Conservation (phyloP, 1,284 basidiomycete genomes). For the Exobasidium cylindrosporum region DNA sequence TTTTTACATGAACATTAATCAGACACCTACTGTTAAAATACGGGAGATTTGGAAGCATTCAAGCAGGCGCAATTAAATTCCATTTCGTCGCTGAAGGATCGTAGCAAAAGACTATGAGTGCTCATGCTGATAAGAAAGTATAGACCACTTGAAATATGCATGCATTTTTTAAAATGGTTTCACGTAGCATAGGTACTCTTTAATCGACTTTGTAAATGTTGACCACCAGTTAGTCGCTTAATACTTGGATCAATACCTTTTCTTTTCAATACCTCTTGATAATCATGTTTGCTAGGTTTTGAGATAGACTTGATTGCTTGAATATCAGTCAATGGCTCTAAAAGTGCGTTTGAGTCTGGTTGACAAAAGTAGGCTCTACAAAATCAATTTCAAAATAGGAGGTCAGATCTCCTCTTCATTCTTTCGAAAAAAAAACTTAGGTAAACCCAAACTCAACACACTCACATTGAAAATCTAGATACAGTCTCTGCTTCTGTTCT, state of each 20-base stretch:
- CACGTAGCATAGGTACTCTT: neutral
- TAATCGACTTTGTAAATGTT: constrained; percentile 30
- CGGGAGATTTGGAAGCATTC: no score
- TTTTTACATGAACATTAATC: no score
- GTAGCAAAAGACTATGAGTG: no score
- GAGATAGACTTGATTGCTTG: neutral
- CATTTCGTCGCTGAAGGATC: no score
- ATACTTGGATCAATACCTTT: constrained; percentile 26
- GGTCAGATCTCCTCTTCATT: no score
- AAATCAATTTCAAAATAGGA: no score
- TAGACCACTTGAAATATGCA: no score
- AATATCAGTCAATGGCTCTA: constrained; percentile 24
- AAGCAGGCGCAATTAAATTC: no score
- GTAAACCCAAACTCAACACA: neutral
- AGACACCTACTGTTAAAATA: no score
- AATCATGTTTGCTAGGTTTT: constrained; percentile 7
- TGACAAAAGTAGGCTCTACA: constrained; percentile 39
- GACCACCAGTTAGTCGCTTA: constrained; percentile 27
- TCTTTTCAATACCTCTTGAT: constrained; percentile 18
- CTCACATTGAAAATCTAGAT: constrained; percentile 34
- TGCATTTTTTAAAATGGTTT: no score
- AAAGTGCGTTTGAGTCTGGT: constrained; percentile 32
- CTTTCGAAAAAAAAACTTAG: neutral
- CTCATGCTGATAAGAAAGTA: no score
- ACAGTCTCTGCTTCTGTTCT: constrained; percentile 24